Evolutionary conservation across 2,329 filamentous ascomycete genomes (phyloP).

Genomic region (Phaeosphaeria sp.): DNA sequence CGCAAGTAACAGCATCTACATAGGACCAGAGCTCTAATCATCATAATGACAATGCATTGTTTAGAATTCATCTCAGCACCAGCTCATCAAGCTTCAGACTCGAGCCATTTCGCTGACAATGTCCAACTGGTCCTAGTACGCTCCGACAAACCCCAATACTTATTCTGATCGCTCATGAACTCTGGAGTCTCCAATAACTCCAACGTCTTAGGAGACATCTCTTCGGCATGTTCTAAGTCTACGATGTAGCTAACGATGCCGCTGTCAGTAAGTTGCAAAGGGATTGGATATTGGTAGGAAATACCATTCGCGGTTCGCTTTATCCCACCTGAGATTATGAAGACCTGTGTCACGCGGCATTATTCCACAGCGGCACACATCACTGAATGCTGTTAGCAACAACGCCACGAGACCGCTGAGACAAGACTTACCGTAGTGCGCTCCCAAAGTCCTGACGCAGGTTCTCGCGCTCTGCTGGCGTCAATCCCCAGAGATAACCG

Average conservation of each 20-base stretch:
- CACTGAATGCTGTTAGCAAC: neutral
- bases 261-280: neutral
- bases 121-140: neutral
- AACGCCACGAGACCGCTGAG: too few relatives aligned
- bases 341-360: neutral
- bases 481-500: neutral
- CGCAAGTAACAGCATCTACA: neutral
- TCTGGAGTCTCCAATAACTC: neutral
- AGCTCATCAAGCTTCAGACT: neutral
- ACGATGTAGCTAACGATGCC: neutral
- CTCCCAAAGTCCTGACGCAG: neutral
- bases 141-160: neutral
- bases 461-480: neutral
- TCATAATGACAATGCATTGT: neutral
- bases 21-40: neutral
- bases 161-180: neutral
- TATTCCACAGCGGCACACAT: neutral
- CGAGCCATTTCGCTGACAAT: neutral
- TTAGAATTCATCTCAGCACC: neutral
- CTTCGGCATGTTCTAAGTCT: neutral
- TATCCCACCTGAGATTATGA: neutral
- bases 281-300: neutral
- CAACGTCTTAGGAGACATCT: neutral
- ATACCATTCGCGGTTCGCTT: neutral
- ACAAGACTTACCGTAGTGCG: neutral